A percentile compares a stretch with the other conserved stretches of the same genome.
Conservation (phyloP, 495 filamentous ascomycete species). For the Emericellopsis terricola region DNA sequence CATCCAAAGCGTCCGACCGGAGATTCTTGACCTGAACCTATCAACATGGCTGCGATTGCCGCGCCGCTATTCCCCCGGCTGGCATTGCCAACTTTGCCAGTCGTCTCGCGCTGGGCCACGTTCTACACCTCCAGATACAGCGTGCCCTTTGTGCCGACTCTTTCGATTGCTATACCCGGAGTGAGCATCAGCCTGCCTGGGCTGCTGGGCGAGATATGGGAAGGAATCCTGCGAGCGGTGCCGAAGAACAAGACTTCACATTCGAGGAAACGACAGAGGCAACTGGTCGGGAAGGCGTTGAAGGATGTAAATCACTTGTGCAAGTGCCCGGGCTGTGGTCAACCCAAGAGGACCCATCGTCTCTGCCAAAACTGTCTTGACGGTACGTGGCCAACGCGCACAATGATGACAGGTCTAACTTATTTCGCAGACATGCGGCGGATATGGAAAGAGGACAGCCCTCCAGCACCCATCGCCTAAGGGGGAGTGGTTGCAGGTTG, state of each 20-base stretch:
- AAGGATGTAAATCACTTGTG: slow-evolving; percentile 76
- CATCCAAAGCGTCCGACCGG: too few species aligned
- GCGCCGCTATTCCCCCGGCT: slow-evolving; percentile 9
- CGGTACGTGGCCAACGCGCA: background rate
- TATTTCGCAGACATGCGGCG: background rate
- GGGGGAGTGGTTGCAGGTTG: background rate
- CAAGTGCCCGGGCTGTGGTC: slow-evolving; percentile 75
- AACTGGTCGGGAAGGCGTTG: slow-evolving; percentile 84
- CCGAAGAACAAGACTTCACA: slow-evolving; percentile 99
- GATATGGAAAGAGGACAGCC: slow-evolving; percentile 2
- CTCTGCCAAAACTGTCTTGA: slow-evolving; percentile 60
- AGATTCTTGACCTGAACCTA: too few species aligned
- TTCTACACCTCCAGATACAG: slow-evolving; percentile 21
- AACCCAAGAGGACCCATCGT: slow-evolving; percentile 70
- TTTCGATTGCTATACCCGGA: slow-evolving; percentile 32
- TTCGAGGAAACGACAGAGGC: slow-evolving; percentile 82
- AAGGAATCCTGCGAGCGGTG: slow-evolving; percentile 76
- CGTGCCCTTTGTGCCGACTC: slow-evolving; percentile 25
- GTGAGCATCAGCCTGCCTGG: slow-evolving; percentile 34
- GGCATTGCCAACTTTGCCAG: slow-evolving; percentile 16
- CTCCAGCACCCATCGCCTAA: background rate
- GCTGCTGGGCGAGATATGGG: slow-evolving; percentile 67
- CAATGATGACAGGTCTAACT: background rate
- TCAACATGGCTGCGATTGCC: slow-evolving; percentile 25
- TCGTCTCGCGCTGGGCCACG: slow-evolving; percentile 15